These are phyloP conservation scores for Arctium minus DNA, from an alignment of 129 eudicot genomes.

Conservation along the genomic window DNA sequence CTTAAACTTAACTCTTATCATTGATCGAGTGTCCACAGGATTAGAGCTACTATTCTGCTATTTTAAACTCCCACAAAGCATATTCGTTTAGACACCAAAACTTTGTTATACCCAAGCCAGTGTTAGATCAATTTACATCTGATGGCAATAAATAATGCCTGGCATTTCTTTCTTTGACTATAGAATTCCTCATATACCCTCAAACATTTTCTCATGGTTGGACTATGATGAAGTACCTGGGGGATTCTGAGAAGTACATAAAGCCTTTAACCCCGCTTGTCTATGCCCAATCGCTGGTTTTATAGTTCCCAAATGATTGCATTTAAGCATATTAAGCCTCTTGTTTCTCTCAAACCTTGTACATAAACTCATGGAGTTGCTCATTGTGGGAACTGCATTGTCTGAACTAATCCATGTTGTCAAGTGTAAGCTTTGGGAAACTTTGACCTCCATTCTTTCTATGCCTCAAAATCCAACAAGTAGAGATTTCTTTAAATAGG, in stretches of 20 bases:
- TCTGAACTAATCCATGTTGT: constrained; percentile 44
- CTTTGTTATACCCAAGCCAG: neutral
- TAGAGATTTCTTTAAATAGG: neutral
- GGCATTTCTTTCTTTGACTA: neutral
- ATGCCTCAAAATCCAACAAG: constrained; percentile 12
- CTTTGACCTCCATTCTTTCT: constrained; percentile 51
- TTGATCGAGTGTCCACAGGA: neutral
- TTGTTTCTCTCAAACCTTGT: constrained; percentile 33
- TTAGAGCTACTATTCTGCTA: constrained; percentile 1
- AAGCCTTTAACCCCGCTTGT: constrained; percentile 37
- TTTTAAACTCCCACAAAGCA: constrained; percentile 1
- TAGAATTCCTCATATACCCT: constrained; percentile 3
- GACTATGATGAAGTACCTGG: constrained; percentile 48
- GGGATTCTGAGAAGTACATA: constrained; percentile 57
- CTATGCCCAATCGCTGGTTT: constrained; percentile 29
- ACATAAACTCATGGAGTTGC: constrained; percentile 38
- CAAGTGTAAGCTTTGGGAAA: constrained; percentile 39
- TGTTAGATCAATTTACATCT: neutral
- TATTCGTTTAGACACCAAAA: neutral
- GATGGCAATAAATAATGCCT: neutral
- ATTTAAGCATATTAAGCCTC: constrained; percentile 22
- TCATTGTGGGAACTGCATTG: constrained; percentile 27
- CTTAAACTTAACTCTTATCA: neutral
- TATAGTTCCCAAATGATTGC: constrained; percentile 21
- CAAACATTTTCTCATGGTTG: neutral